Evolutionary conservation across 2,329 filamentous ascomycete species (phyloP).

Genomic region (Sporothrix dimorphospora): DNA sequence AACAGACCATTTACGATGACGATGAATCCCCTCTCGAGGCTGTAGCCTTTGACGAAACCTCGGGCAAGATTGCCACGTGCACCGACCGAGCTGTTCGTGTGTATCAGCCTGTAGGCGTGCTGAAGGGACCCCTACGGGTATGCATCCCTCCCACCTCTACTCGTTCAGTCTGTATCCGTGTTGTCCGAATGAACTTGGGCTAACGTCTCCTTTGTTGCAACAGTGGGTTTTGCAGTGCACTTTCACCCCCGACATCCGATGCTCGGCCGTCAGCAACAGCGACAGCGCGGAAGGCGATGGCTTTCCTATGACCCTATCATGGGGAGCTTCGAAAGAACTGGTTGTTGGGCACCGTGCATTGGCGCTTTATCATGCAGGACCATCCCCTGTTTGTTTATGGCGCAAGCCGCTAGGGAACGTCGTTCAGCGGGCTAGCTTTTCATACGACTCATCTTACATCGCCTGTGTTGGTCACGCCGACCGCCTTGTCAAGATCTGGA

Average conservation of each 20-base stretch:
- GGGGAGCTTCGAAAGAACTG: slow-evolving; percentile 85
- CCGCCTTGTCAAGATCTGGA: slow-evolving; percentile 89
- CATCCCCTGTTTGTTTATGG: slow-evolving; percentile 67
- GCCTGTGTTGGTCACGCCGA: slow-evolving; percentile 80
- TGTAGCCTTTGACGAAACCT: slow-evolving; percentile 77
- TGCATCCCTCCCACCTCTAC: slow-evolving; percentile 30
- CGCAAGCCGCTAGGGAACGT: slow-evolving; percentile 72
- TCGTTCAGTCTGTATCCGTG: background rate
- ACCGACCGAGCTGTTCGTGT: slow-evolving; percentile 69
- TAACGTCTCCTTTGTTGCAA: background rate
- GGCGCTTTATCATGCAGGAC: slow-evolving; percentile 64
- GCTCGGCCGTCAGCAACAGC: slow-evolving; percentile 43
- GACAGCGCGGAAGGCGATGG: slow-evolving; percentile 42
- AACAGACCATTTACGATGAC: slow-evolving; percentile 92
- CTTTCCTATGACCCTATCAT: slow-evolving; percentile 64
- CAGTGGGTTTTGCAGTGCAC: slow-evolving; percentile 67
- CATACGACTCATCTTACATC: slow-evolving; percentile 84
- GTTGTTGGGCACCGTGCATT: slow-evolving; percentile 73
- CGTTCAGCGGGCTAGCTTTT: slow-evolving; percentile 74
- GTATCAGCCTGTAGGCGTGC: slow-evolving; percentile 73
- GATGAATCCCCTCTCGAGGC: slow-evolving; percentile 69
- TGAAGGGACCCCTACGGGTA: slow-evolving; percentile 76
- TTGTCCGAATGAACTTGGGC: background rate
- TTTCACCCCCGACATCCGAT: slow-evolving; percentile 29
- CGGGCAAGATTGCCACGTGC: slow-evolving; percentile 82